Evolutionary conservation across 2,329 filamentous ascomycete genomes (phyloP).

Genomic region (Talaromyces sp.): DNA sequence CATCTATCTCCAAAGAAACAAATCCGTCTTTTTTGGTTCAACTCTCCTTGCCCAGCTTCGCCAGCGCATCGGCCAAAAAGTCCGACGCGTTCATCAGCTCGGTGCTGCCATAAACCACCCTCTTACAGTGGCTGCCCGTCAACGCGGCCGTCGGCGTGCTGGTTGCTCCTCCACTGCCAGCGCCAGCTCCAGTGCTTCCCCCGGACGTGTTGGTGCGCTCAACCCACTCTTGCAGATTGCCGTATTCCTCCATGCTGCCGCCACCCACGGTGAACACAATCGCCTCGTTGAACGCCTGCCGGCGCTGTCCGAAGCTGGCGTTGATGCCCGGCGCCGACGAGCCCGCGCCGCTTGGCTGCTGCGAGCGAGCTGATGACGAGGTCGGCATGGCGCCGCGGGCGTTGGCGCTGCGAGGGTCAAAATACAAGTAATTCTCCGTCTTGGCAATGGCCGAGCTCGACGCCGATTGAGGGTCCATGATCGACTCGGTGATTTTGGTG

Average conservation of each 20-base stretch:
- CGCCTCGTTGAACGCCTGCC: conserved; percentile 84
- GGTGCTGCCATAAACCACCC: conserved; percentile 92
- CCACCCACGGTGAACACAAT: conserved; percentile 94
- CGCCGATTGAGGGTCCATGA: conserved; percentile 92
- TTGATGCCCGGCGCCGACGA: conserved; percentile 56
- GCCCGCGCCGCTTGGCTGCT: conserved; percentile 36
- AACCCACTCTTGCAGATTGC: conserved; percentile 95
- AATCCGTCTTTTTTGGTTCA: conserved; percentile 13
- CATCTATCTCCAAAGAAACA: conserved; percentile 1
- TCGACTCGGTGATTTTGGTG: conserved; percentile 95
- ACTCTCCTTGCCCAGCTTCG: conserved; percentile 52
- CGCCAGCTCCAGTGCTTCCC: conserved; percentile 41
- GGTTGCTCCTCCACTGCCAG: conserved; percentile 11
- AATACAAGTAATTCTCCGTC: conserved; percentile 95
- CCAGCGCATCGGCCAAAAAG: conserved; percentile 55
- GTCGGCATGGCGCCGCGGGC: conserved; percentile 88
- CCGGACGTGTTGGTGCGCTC: conserved; percentile 59
- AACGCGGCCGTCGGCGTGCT: background rate
- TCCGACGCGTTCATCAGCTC: conserved; percentile 61
- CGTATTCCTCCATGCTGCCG: conserved; percentile 98
- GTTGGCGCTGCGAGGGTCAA: conserved; percentile 89
- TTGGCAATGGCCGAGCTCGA: conserved; percentile 90
- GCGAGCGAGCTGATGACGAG: conserved; percentile 52
- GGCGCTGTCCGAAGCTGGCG: conserved; percentile 83
- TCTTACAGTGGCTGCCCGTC: conserved; percentile 56